phyloP scores from a whole-genome alignment of 2,329 filamentous ascomycete genomes.

The Ilyonectria robusta region DNA sequence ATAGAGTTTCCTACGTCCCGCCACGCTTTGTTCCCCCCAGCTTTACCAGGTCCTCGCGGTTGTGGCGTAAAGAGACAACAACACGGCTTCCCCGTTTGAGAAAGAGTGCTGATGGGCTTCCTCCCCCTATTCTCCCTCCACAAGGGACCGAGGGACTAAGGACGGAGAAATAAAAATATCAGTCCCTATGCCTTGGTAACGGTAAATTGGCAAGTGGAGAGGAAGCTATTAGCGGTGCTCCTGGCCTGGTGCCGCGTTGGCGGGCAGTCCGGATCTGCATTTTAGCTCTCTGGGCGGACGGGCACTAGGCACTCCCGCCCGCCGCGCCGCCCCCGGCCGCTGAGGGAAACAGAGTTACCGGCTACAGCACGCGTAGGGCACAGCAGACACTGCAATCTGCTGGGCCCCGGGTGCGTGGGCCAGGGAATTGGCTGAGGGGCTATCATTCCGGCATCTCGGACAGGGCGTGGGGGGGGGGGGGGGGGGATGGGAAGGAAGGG shows the following conservation, averaged over 20 bases:
- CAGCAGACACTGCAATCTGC: background rate
- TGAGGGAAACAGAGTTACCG: too few relatives aligned
- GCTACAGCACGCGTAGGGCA: background rate
- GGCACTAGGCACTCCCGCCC: slow-evolving; percentile 28
- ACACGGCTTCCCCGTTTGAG: background rate
- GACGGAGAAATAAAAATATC: slow-evolving; percentile 4
- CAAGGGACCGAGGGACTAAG: background rate
- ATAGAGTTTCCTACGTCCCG: background rate
- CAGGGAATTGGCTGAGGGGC: slow-evolving; percentile 13
- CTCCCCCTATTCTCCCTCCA: slow-evolving; percentile 7
- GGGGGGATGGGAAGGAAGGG: too few relatives aligned
- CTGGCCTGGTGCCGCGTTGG: background rate
- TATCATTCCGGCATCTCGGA: slow-evolving; percentile 6
- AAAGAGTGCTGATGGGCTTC: background rate
- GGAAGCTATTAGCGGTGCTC: too few relatives aligned
- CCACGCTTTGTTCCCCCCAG: background rate
- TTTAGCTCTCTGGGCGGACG: slow-evolving; percentile 18
- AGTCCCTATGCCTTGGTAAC: slow-evolving; percentile 22
- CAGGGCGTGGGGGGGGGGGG: background rate
- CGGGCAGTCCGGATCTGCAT: slow-evolving; percentile 25
- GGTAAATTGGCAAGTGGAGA: slow-evolving; percentile 30
- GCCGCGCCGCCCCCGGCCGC: slow-evolving; percentile 4
- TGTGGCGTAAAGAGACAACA: slow-evolving; percentile 11
- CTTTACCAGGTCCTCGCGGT: background rate
- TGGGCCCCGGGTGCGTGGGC: background rate